Evolutionary conservation across 192 early-diverging fungal species (phyloP).

Genomic region (Backusella liffmaniae): DNA sequence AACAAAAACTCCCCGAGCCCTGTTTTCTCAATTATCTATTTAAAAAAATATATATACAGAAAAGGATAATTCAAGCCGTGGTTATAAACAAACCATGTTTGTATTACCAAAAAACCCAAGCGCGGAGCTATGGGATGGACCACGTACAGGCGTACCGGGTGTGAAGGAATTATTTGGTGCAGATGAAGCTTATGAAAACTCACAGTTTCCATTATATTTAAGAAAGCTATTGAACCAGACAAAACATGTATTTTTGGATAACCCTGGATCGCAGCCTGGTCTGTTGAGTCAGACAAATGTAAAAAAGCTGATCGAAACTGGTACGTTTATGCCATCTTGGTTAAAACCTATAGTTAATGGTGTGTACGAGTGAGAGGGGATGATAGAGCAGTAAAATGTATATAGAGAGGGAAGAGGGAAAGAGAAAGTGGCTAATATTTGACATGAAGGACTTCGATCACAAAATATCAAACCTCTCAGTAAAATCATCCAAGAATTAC

Average conservation of each 20-base stretch:
- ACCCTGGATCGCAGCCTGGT: conserved; percentile 7
- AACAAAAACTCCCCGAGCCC: too few species aligned
- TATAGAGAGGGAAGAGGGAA: not conserved
- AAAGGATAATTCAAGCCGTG: conserved; percentile 51
- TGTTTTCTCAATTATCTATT: too few species aligned
- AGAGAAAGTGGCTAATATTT: not conserved
- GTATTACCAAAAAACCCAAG: conserved; percentile 72
- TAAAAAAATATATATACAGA: conserved; percentile 2
- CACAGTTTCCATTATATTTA: conserved; percentile 20
- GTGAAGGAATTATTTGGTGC: conserved; percentile 78
- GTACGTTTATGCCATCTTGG: conserved; percentile 12
- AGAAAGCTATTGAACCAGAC: conserved; percentile 8
- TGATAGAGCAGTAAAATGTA: not conserved
- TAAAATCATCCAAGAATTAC: conserved; percentile 68
- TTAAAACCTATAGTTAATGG: not conserved
- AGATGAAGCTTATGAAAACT: conserved; percentile 55
- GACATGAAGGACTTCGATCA: conserved; percentile 8
- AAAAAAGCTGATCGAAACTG: conserved; percentile 18
- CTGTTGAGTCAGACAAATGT: not conserved
- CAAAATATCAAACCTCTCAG: conserved; percentile 45
- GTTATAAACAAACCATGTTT: conserved; percentile 86
- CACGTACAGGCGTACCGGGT: conserved; percentile 78
- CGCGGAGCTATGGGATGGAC: conserved; percentile 92
- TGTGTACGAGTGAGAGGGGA: not conserved
- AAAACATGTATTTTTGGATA: conserved; percentile 34